These are phyloP conservation scores for Hanseniaspora vineae DNA, from an alignment of 805 yeast species.

Conservation along the genomic window DNA sequence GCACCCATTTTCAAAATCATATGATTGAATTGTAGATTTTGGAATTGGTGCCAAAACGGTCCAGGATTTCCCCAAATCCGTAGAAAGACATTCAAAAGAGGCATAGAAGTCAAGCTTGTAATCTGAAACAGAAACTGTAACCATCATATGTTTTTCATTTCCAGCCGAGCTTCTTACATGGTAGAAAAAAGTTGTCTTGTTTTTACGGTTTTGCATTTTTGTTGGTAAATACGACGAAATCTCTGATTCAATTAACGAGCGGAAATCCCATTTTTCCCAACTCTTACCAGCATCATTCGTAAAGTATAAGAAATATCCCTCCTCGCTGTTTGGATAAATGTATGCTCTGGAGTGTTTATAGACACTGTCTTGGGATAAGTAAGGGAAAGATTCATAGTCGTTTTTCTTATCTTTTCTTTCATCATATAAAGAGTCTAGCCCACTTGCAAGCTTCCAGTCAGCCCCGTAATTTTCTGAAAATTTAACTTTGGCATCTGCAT, in stretches of 20 bases:
- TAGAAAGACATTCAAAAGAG: not conserved
- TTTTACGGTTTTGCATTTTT: not conserved
- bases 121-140: not conserved
- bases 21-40: not conserved
- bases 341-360: slow-evolving; percentile 8
- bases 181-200: not conserved
- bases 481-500: not conserved
- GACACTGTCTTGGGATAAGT: not conserved
- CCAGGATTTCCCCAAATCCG: not conserved
- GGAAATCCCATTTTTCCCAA: slow-evolving; percentile 24
- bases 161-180: not conserved
- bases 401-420: not conserved
- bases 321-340: slow-evolving; percentile 14
- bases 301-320: slow-evolving; percentile 18
- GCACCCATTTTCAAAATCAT: not conserved
- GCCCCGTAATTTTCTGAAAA: not conserved
- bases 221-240: not conserved
- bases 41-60: not conserved
- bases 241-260: not conserved
- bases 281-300: slow-evolving; percentile 39
- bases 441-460: not conserved
- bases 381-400: not conserved
- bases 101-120: not conserved
- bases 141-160: not conserved
- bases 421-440: not conserved